These are phyloP conservation scores for Sergeia podlipaevii DNA, from an alignment of 208 protist genomes.

Conservation along the genomic window DNA sequence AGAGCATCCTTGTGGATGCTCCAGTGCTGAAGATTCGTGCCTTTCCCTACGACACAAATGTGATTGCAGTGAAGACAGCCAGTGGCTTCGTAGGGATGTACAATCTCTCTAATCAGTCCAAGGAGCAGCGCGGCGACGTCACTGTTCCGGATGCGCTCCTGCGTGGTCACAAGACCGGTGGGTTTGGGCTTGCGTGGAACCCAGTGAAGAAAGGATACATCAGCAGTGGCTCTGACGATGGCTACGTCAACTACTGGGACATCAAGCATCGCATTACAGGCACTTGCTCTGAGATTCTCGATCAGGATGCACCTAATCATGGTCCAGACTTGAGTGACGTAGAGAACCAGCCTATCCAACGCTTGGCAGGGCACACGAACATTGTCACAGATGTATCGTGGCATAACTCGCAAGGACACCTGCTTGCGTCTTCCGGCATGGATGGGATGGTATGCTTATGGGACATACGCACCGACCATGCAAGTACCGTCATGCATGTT, in stretches of 20 bases:
- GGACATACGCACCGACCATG: conserved; percentile 63
- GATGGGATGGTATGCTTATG: conserved; percentile 91
- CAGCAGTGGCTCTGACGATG: conserved; percentile 91
- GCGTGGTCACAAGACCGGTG: conserved; percentile 33
- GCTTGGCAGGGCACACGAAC: conserved; percentile 37
- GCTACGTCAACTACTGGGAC: conserved; percentile 92
- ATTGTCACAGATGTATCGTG: conserved; percentile 94
- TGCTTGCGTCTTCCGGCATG: conserved; percentile 94
- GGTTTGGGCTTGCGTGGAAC: conserved; percentile 59
- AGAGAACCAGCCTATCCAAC: conserved; percentile 30
- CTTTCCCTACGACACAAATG: conserved; percentile 35
- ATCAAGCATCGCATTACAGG: conserved; percentile 52
- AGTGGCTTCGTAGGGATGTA: conserved; percentile 39
- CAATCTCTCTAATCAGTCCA: conserved; percentile 27
- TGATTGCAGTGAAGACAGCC: conserved; percentile 51
- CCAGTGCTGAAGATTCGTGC: conserved; percentile 50
- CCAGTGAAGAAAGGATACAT: conserved; percentile 72
- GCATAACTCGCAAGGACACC: conserved; percentile 74
- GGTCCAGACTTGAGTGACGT: conserved; percentile 13
- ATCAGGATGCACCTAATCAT: neutral
- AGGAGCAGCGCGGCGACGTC: conserved; percentile 11
- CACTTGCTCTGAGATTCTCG: too few species aligned
- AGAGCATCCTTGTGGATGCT: conserved; percentile 31
- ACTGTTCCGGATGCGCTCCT: conserved; percentile 28
- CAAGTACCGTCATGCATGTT: conserved; percentile 14